A percentile compares a stretch with the other conserved stretches of the same genome.
Evolutionary conservation across 768 basidiomycete genomes (phyloP).

Genomic region (Calocera cornea): DNA sequence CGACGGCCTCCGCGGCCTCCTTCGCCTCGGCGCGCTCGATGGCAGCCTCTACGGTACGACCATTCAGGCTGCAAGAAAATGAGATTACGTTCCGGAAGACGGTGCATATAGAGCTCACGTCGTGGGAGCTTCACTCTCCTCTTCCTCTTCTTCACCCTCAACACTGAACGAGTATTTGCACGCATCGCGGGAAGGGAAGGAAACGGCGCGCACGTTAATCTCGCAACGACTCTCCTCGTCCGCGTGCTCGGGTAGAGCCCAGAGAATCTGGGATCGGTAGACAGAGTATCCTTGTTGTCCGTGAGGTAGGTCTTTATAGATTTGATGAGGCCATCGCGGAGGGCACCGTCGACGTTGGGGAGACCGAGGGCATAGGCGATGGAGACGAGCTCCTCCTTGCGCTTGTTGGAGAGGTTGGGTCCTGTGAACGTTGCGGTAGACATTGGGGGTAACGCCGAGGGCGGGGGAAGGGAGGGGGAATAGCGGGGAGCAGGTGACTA

Average conservation of each 20-base stretch:
- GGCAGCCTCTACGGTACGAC: not conserved
- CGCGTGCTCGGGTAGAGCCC: not conserved
- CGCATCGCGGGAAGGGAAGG: not conserved
- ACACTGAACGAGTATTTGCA: not conserved
- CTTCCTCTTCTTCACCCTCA: not conserved
- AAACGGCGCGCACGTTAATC: not conserved
- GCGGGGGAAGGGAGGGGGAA: not conserved
- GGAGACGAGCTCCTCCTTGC: slow-evolving; percentile 1
- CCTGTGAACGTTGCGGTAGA: not conserved
- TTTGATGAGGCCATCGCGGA: not conserved
- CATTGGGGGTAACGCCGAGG: not conserved
- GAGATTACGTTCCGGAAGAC: not conserved
- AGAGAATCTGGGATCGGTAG: not conserved
- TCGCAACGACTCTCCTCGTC: not conserved
- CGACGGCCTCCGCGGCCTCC: not conserved
- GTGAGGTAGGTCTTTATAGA: not conserved
- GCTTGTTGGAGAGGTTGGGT: not conserved
- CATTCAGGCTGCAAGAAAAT: not conserved
- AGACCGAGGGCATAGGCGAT: not conserved
- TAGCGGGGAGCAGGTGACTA: not conserved
- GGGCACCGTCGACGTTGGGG: not conserved
- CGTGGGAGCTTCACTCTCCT: not conserved
- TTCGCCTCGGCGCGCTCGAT: not conserved
- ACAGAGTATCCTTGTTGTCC: not conserved
- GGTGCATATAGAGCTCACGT: not conserved